These are phyloP conservation scores for Shiraia bambusicola DNA, from an alignment of 2,329 filamentous ascomycete species.

Conservation along the genomic window DNA sequence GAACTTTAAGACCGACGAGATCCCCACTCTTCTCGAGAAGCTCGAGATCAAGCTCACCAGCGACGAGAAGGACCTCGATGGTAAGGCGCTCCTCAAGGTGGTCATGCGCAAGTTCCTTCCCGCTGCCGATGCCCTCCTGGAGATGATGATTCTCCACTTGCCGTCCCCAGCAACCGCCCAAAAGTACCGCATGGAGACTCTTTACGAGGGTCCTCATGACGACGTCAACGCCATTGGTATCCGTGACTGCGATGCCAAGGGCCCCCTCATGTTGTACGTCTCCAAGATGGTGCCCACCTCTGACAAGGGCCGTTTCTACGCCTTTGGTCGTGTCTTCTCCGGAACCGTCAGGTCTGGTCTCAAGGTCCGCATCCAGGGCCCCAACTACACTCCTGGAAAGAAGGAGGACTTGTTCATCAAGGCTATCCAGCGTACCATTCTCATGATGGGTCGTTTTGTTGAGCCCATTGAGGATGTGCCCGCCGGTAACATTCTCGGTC, in stretches of 20 bases:
- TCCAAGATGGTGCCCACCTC: slow-evolving; percentile 99
- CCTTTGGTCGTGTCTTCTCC: slow-evolving; percentile 99
- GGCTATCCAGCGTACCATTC: slow-evolving; percentile 98
- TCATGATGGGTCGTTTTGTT: slow-evolving; percentile 99
- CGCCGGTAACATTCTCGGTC: slow-evolving; percentile 98
- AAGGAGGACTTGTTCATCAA: slow-evolving; percentile 99
- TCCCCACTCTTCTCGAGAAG: slow-evolving; percentile 80
- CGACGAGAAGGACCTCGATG: slow-evolving; percentile 91
- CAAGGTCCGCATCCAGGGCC: slow-evolving; percentile 99
- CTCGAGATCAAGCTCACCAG: slow-evolving; percentile 85
- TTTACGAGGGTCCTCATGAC: slow-evolving; percentile 96
- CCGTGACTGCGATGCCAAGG: slow-evolving; percentile 97
- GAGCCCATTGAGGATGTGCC: slow-evolving; percentile 99
- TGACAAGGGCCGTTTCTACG: slow-evolving; percentile 99
- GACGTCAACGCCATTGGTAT: slow-evolving; percentile 94
- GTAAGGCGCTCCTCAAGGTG: slow-evolving; percentile 96
- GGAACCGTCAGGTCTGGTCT: slow-evolving; percentile 97
- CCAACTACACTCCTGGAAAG: slow-evolving; percentile 96
- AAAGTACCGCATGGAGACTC: slow-evolving; percentile 95
- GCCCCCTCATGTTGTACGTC: slow-evolving; percentile 99
- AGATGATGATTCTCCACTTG: slow-evolving; percentile 99
- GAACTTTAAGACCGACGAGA: slow-evolving; percentile 98
- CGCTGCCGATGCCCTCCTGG: slow-evolving; percentile 93
- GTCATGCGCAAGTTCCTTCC: slow-evolving; percentile 99
- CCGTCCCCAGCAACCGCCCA: slow-evolving; percentile 95